phyloP scores from a whole-genome alignment of 1,139 yeast species.

The Protomyces inouyei region DNA sequence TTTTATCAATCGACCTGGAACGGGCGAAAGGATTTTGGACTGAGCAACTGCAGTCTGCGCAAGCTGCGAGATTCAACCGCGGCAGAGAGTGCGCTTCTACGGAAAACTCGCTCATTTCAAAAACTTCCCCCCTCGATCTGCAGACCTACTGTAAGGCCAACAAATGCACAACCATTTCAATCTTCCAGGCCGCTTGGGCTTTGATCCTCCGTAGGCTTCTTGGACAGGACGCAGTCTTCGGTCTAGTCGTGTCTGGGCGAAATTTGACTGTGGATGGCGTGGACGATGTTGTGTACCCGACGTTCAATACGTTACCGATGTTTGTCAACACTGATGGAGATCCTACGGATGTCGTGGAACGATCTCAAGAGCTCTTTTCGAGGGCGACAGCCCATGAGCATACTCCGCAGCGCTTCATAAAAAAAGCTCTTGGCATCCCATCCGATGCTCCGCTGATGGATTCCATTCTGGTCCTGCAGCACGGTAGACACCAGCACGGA shows the following conservation, averaged over 20 bases:
- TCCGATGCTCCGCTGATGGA: conserved; percentile 27
- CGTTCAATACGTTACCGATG: conserved; percentile 34
- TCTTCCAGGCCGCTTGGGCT: conserved; percentile 33
- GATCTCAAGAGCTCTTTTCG: conserved; percentile 28
- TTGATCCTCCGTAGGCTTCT: conserved; percentile 18
- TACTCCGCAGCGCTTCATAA: conserved; percentile 32
- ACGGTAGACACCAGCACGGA: background rate
- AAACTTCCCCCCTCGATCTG: background rate
- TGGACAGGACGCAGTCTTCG: conserved; percentile 29
- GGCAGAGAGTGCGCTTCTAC: background rate
- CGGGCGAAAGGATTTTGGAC: conserved; percentile 13
- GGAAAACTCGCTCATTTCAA: background rate
- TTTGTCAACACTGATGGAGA: conserved; percentile 16
- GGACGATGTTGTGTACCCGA: conserved; percentile 32
- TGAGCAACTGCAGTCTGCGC: background rate
- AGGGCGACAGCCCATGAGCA: conserved; percentile 28
- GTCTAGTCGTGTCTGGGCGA: conserved; percentile 32
- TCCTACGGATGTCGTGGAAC: conserved; percentile 6
- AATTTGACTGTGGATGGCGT: conserved; percentile 25
- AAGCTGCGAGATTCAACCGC: background rate
- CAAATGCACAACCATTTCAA: conserved; percentile 30
- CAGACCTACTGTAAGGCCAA: background rate
- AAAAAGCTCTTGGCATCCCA: conserved; percentile 30
- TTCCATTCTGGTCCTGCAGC: conserved; percentile 32
- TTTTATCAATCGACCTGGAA: background rate